A percentile compares a stretch with the other conserved stretches of the same genome.
Evolutionary conservation across 1,139 yeast species (phyloP).

Genomic region (Candida anutae): DNA sequence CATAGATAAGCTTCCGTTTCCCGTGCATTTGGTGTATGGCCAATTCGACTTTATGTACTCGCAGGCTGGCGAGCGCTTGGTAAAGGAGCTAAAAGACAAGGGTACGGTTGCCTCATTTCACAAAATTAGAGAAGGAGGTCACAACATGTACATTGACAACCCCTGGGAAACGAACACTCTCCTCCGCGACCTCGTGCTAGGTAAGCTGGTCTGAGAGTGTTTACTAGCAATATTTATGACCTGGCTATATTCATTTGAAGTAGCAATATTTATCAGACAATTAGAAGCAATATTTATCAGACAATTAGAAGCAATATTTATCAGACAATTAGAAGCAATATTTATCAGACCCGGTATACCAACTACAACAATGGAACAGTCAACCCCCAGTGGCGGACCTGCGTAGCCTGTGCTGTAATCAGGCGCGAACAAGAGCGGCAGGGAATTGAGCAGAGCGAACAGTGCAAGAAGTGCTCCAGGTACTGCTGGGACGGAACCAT

Average conservation of each 20-base stretch:
- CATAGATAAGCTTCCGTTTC: constrained; percentile 21
- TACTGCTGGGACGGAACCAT: constrained; percentile 27
- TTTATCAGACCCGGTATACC: too few relatives aligned
- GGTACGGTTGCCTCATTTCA: constrained; percentile 41
- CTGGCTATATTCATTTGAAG: too few relatives aligned
- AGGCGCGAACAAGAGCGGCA: constrained; percentile 36
- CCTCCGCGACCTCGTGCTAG: constrained; percentile 8
- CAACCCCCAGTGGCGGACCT: constrained; percentile 32
- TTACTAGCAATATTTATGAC: too few relatives aligned
- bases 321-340: too few relatives aligned
- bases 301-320: too few relatives aligned
- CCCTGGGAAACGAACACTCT: constrained; percentile 48
- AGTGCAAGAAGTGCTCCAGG: constrained; percentile 27
- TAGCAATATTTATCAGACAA: too few relatives aligned
- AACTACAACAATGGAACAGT: constrained; percentile 27
- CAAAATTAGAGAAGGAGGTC: constrained; percentile 36
- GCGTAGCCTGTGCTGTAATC: constrained; percentile 42
- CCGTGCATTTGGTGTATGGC: constrained; percentile 63
- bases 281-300: too few relatives aligned
- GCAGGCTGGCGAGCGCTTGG: constrained; percentile 57
- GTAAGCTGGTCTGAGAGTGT: too few relatives aligned
- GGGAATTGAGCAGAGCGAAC: constrained; percentile 28
- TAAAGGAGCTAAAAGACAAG: constrained; percentile 22
- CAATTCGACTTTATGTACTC: constrained; percentile 83
- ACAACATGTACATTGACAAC: constrained; percentile 39